phyloP scores from a whole-genome alignment of 78 protist genomes.

The Polysphondylium violaceum region DNA sequence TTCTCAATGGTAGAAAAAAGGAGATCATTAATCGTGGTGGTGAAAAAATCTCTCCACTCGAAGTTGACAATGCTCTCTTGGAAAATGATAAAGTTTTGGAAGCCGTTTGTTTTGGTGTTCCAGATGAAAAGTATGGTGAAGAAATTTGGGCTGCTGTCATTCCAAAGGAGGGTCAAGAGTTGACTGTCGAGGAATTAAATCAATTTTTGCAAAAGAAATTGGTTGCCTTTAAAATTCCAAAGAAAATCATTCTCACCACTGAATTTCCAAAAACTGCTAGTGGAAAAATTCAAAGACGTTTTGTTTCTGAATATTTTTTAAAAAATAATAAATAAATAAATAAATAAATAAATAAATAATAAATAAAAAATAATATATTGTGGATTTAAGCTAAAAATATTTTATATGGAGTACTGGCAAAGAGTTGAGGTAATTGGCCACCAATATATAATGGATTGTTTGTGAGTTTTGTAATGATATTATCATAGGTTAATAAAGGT shows the following conservation, averaged over 20 bases:
- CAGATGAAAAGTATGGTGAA: constrained; percentile 90
- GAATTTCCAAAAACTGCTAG: constrained; percentile 89
- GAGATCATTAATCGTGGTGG: constrained; percentile 93
- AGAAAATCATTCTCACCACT: constrained; percentile 65
- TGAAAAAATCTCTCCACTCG: constrained; percentile 90
- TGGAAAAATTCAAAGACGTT: constrained; percentile 92
- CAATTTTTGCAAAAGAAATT: constrained; percentile 73
- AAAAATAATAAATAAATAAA: constrained; percentile 17
- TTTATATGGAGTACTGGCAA: too few species aligned
- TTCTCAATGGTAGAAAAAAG: constrained; percentile 90
- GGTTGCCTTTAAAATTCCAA: constrained; percentile 87
- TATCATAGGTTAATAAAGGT: too few species aligned
- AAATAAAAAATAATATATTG: too few species aligned
- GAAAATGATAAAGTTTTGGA: constrained; percentile 80
- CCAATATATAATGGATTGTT: too few species aligned
- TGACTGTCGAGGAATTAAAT: constrained; percentile 11
- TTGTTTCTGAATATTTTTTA: constrained; percentile 70
- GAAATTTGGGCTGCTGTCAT: constrained; percentile 84
- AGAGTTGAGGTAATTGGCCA: too few species aligned
- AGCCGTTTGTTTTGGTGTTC: constrained; percentile 91
- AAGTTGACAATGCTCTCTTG: constrained; percentile 87
- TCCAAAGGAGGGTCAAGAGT: constrained; percentile 21
- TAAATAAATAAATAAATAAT: too few species aligned
- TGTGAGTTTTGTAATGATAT: too few species aligned
- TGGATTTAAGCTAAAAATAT: too few species aligned